Conservation (phyloP, 2,329 filamentous ascomycete species). For the Sphaceloma murrayae region DNA sequence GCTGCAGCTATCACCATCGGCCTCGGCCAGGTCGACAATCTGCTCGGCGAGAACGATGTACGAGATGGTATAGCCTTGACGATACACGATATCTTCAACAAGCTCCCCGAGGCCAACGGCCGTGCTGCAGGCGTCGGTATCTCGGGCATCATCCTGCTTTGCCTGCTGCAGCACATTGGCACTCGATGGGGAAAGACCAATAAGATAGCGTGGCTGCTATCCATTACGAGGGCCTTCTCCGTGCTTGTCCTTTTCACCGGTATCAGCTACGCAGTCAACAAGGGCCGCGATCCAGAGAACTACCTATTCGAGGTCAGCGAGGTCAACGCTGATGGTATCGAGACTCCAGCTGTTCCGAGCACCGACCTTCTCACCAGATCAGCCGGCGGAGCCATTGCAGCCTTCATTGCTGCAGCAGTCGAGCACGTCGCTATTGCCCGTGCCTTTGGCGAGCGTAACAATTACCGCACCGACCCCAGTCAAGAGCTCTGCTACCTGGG, state of each 20-base stretch:
- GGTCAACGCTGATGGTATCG: slow-evolving; percentile 47
- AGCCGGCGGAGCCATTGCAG: slow-evolving; percentile 46
- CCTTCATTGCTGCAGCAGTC: slow-evolving; percentile 51
- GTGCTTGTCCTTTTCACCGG: slow-evolving; percentile 53
- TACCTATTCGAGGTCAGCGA: slow-evolving; percentile 51
- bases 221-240: slow-evolving; percentile 52
- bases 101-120: slow-evolving; percentile 48
- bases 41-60: slow-evolving; percentile 47
- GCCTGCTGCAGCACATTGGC: slow-evolving; percentile 48
- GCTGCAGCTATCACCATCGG: slow-evolving; percentile 57
- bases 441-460: slow-evolving; percentile 52
- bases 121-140: slow-evolving; percentile 53
- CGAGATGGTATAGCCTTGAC: slow-evolving; percentile 46
- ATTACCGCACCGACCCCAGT: slow-evolving; percentile 54
- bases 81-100: slow-evolving; percentile 49
- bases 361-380: slow-evolving; percentile 44
- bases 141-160: slow-evolving; percentile 47
- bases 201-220: slow-evolving; percentile 49
- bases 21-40: slow-evolving; percentile 49
- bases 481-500: slow-evolving; percentile 58
- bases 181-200: slow-evolving; percentile 50
- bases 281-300: slow-evolving; percentile 29
- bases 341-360: slow-evolving; percentile 41
- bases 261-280: slow-evolving; percentile 55
- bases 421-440: slow-evolving; percentile 58